Evolutionary conservation across 768 basidiomycete species (phyloP).

Genomic region (Paxillus ammoniavirescens): DNA sequence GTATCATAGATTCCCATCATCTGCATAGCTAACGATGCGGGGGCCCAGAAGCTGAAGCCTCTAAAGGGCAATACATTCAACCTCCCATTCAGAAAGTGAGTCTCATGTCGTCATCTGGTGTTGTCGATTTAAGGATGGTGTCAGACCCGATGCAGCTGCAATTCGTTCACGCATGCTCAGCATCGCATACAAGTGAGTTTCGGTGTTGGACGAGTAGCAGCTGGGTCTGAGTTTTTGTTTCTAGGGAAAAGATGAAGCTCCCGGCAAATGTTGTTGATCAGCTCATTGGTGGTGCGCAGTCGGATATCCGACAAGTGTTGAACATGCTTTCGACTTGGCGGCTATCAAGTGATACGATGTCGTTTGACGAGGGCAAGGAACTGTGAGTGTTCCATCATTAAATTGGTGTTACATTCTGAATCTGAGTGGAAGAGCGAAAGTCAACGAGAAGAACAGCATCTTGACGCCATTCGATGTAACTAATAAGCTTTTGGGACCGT

Average conservation of each 20-base stretch:
- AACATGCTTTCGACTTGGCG: constrained; percentile 99
- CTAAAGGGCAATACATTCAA: constrained; percentile 67
- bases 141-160: constrained; percentile 71
- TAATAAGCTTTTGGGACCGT: constrained; percentile 87
- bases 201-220: not conserved
- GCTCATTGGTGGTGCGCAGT: constrained; percentile 83
- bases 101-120: not conserved
- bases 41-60: constrained; percentile 90
- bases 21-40: constrained; percentile 92
- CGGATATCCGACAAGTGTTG: constrained; percentile 94
- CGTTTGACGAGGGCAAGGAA: constrained; percentile 89
- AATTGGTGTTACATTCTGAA: not conserved
- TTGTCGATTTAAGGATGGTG: not conserved
- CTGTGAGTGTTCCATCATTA: constrained; percentile 53
- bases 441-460: constrained; percentile 91
- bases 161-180: constrained; percentile 87
- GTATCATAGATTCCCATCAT: constrained; percentile 83
- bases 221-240: not conserved
- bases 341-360: constrained; percentile 75
- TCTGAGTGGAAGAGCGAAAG: constrained; percentile 56
- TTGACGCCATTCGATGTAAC: constrained; percentile 92
- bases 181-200: constrained; percentile 82
- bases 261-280: constrained; percentile 90
- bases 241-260: constrained; percentile 91
- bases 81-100: constrained; percentile 76